phyloP scores from a whole-genome alignment of 2,329 filamentous ascomycete species.

The Fusarium anguioides region DNA sequence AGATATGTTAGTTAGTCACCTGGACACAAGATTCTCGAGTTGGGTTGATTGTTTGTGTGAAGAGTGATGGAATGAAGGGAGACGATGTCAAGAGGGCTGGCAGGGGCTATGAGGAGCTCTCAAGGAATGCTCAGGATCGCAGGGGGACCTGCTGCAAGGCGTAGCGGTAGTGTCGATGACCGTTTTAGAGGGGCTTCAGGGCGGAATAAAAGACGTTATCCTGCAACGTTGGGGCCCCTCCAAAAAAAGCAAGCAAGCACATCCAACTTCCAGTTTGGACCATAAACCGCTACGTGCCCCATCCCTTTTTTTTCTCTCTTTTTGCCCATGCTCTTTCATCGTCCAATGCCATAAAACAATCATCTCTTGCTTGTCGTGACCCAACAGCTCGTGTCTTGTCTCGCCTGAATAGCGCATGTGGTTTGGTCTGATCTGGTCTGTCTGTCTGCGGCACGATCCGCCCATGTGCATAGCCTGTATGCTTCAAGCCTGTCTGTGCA shows the following conservation, averaged over 20 bases:
- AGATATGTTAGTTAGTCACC: slow-evolving; percentile 36
- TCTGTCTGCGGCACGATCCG: slow-evolving; percentile 27
- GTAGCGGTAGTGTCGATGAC: slow-evolving; percentile 5
- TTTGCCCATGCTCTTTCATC: slow-evolving; percentile 16
- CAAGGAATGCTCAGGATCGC: slow-evolving; percentile 41
- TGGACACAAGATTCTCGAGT: slow-evolving; percentile 22
- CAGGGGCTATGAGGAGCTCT: slow-evolving; percentile 19
- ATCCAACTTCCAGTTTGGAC: neutral
- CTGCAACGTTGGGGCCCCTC: neutral
- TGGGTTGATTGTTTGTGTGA: slow-evolving; percentile 38
- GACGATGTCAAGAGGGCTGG: slow-evolving; percentile 30
- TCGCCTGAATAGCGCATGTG: slow-evolving; percentile 29
- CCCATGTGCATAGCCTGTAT: slow-evolving; percentile 20
- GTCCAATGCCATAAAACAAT: neutral
- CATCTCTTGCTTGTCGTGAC: neutral
- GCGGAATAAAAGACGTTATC: slow-evolving; percentile 10
- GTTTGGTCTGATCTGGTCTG: neutral
- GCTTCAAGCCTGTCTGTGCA: slow-evolving; percentile 19
- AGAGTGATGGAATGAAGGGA: slow-evolving; percentile 47
- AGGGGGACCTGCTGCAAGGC: slow-evolving; percentile 37
- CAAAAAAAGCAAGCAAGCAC: slow-evolving; percentile 2
- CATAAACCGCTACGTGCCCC: neutral
- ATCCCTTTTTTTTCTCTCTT: neutral
- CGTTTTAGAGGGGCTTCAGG: slow-evolving; percentile 22
- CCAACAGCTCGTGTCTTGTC: slow-evolving; percentile 8